phyloP scores from a whole-genome alignment of 768 basidiomycete species.

The Neoboletus brunneissimus region DNA sequence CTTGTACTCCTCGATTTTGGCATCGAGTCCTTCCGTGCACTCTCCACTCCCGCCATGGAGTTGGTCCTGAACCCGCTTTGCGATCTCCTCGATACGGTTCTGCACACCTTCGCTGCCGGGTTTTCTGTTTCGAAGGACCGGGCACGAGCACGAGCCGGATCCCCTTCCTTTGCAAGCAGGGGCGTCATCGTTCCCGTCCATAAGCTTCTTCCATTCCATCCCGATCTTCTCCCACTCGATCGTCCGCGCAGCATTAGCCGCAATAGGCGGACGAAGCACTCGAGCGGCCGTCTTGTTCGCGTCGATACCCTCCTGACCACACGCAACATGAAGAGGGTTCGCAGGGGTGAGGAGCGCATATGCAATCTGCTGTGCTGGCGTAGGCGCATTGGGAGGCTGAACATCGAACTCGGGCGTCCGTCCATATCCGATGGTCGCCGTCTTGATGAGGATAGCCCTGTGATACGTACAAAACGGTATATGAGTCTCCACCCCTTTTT shows the following conservation, averaged over 20 bases:
- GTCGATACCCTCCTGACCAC: conserved; percentile 27
- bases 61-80: not conserved
- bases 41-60: not conserved
- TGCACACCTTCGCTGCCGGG: not conserved
- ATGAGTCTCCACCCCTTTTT: not conserved
- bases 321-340: conserved; percentile 26
- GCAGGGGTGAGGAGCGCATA: conserved; percentile 36
- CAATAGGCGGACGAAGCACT: conserved; percentile 11
- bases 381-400: conserved; percentile 42
- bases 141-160: not conserved
- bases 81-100: conserved; percentile 5
- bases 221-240: conserved; percentile 23
- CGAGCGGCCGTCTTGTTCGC: conserved; percentile 13
- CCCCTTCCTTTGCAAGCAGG: too few species aligned
- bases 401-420: conserved; percentile 45
- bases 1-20: conserved; percentile 8
- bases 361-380: conserved; percentile 41
- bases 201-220: conserved; percentile 17
- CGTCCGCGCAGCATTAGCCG: conserved; percentile 9
- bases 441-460: conserved; percentile 52
- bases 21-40: not conserved
- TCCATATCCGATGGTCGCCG: conserved; percentile 49
- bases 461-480: not conserved
- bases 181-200: conserved; percentile 1
- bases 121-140: not conserved